phyloP scores from a whole-genome alignment of 768 basidiomycete species.

The Solioccasus polychromus region DNA sequence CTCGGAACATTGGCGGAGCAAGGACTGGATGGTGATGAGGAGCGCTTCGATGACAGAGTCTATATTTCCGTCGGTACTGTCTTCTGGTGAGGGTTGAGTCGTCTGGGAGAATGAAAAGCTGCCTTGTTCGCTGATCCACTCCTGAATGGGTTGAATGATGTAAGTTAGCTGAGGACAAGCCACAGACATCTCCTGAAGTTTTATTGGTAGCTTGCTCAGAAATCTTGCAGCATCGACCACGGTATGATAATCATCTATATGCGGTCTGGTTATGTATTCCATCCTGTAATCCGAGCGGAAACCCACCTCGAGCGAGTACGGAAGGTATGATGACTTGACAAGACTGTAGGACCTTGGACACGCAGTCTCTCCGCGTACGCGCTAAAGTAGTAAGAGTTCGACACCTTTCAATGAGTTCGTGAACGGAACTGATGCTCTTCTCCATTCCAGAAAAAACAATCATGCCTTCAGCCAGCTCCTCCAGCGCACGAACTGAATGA shows the following conservation, averaged over 20 bases:
- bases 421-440: slow-evolving; percentile 13
- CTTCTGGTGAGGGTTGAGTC: not conserved
- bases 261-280: not conserved
- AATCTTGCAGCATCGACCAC: slow-evolving; percentile 28
- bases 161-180: slow-evolving; percentile 29
- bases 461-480: slow-evolving; percentile 38
- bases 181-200: slow-evolving; percentile 26
- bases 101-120: slow-evolving; percentile 14
- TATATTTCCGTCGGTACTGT: slow-evolving; percentile 11
- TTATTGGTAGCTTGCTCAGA: slow-evolving; percentile 21
- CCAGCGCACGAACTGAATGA: slow-evolving; percentile 29
- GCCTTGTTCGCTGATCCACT: slow-evolving; percentile 33
- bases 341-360: slow-evolving; percentile 22
- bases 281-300: no score
- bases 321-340: slow-evolving; percentile 23
- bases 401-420: slow-evolving; percentile 29
- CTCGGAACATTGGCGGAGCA: slow-evolving; percentile 43
- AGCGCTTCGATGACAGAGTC: slow-evolving; percentile 57
- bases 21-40: slow-evolving; percentile 61
- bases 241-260: slow-evolving; percentile 36
- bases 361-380: slow-evolving; percentile 24
- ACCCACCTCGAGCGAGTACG: slow-evolving; percentile 38
- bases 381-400: slow-evolving; percentile 25
- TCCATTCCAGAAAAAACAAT: slow-evolving; percentile 33
- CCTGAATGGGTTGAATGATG: slow-evolving; percentile 23